phyloP scores from a whole-genome alignment of 2,329 filamentous ascomycete genomes.

The Tolypocladium inflatum region DNA sequence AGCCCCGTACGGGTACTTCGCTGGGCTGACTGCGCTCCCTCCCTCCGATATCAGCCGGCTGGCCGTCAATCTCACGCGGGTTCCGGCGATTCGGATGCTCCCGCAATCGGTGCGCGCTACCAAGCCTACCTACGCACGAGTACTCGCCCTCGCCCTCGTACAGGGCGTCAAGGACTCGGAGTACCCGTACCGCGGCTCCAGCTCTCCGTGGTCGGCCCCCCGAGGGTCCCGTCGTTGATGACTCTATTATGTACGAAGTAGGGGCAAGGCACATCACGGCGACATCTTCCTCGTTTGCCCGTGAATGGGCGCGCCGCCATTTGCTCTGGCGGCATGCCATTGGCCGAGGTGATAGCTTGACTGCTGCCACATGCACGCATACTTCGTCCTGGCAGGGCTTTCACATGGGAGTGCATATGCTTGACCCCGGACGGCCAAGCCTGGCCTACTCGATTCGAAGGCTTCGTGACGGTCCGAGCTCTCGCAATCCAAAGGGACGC shows the following conservation, averaged over 20 bases:
- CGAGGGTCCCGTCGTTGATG: not conserved
- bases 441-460: no score
- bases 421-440: not conserved
- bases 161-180: no score
- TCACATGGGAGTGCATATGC: not conserved
- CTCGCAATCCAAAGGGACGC: no score
- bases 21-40: not conserved
- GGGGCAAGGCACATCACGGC: not conserved
- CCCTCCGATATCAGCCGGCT: not conserved
- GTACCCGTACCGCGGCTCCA: not conserved
- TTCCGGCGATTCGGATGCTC: not conserved
- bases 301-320: not conserved
- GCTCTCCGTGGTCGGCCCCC: not conserved
- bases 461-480: no score
- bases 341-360: not conserved
- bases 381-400: not conserved
- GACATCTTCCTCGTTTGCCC: not conserved
- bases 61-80: not conserved
- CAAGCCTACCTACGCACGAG: not conserved
- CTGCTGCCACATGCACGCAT: not conserved
- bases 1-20: no score
- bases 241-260: not conserved
- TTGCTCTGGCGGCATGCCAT: not conserved
- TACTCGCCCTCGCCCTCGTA: no score
- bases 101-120: not conserved